phyloP scores from a whole-genome alignment of 2,329 filamentous ascomycete genomes.

The Curvularia sp. region DNA sequence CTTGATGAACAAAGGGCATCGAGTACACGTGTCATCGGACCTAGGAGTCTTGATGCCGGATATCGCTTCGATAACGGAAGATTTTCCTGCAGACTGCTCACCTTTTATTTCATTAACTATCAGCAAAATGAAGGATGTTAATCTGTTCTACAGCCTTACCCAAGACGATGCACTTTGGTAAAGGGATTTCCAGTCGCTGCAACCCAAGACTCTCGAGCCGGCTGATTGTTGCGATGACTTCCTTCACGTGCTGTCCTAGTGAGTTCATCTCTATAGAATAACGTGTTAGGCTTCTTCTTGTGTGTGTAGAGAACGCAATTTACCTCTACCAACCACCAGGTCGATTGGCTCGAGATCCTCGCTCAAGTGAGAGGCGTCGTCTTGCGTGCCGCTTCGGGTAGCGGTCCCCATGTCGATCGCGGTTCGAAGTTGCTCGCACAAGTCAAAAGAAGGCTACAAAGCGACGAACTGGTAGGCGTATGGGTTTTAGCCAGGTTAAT shows the following conservation, averaged over 20 bases:
- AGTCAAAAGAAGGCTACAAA: not conserved
- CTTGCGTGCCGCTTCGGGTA: constrained; percentile 3
- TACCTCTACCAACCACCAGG: not conserved
- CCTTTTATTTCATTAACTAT: constrained; percentile 23
- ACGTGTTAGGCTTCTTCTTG: too few relatives aligned
- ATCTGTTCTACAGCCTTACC: constrained; percentile 53
- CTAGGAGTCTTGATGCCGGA: constrained; percentile 74
- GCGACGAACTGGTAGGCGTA: not conserved
- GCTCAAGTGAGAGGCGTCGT: constrained; percentile 18
- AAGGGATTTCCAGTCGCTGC: constrained; percentile 68
- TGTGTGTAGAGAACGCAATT: too few relatives aligned
- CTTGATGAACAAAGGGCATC: constrained; percentile 82
- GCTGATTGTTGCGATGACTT: constrained; percentile 70
- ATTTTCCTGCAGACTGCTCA: constrained; percentile 86
- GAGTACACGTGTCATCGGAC: constrained; percentile 75
- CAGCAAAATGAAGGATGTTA: not conserved
- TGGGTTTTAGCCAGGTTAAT: not conserved
- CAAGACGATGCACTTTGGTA: constrained; percentile 82
- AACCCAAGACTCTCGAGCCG: constrained; percentile 74
- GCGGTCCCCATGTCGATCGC: constrained; percentile 14
- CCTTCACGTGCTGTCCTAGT: constrained; percentile 69
- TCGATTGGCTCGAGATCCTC: constrained; percentile 16
- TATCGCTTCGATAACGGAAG: constrained; percentile 61
- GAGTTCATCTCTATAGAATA: constrained; percentile 23
- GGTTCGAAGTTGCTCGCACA: not conserved